Evolutionary conservation across 108 stramenopile species (phyloP).

Genomic region (Pseudonitzschia multiseries): DNA sequence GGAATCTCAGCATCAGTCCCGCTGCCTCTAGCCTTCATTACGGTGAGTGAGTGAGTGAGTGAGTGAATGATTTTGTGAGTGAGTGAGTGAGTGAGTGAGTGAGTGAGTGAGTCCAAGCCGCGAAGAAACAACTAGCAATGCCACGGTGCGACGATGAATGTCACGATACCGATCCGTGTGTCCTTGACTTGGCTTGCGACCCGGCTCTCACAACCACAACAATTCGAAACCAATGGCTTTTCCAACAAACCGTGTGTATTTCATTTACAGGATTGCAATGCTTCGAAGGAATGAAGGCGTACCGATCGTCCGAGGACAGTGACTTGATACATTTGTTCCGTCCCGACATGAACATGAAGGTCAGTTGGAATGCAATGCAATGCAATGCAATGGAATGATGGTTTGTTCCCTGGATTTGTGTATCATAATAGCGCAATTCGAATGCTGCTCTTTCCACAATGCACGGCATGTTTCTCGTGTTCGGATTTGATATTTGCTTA

Average conservation of each 20-base stretch:
- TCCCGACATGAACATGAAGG: slow-evolving; percentile 86
- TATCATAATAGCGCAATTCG: too few relatives aligned
- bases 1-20: slow-evolving; percentile 79
- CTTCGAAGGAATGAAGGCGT: slow-evolving; percentile 95
- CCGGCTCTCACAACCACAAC: not conserved
- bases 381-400: too few relatives aligned
- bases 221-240: slow-evolving; percentile 7
- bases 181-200: not conserved
- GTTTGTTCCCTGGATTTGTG: not conserved
- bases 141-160: too few relatives aligned
- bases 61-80: not conserved
- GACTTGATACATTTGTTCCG: slow-evolving; percentile 82
- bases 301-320: slow-evolving; percentile 50
- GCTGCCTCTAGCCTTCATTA: slow-evolving; percentile 91
- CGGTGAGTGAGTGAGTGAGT: slow-evolving; percentile 45
- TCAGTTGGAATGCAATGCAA: not conserved
- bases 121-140: not conserved
- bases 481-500: too few relatives aligned
- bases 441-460: too few relatives aligned
- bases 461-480: too few relatives aligned
- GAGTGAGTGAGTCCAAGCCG: too few relatives aligned
- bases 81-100: not conserved
- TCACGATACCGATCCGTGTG: not conserved
- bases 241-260: not conserved
- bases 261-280: slow-evolving; percentile 61